Percentiles rank a stretch among this genome's conserved stretches.
These are phyloP conservation scores for Colletotrichum endophyticum DNA, from an alignment of 2,329 filamentous ascomycete species.

Conservation along the genomic window DNA sequence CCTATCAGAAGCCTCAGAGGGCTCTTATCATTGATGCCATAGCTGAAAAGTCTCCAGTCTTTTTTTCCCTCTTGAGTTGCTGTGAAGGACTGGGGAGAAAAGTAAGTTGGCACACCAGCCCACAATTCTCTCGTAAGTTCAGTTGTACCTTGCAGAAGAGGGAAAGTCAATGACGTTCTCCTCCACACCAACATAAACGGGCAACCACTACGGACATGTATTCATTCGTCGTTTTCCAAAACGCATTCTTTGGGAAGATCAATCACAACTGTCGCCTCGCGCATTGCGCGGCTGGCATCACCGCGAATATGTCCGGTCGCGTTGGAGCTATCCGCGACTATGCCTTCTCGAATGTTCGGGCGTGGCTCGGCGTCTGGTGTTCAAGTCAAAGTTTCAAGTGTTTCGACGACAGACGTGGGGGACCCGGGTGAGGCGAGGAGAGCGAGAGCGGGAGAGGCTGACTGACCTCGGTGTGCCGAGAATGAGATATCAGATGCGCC, in stretches of 20 bases:
- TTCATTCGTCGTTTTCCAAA: background rate
- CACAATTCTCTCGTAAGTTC: background rate
- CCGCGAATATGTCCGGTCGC: background rate
- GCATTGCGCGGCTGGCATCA: background rate
- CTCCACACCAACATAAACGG: background rate
- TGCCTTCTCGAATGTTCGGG: background rate
- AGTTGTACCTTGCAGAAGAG: background rate
- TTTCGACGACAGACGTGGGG: conserved; percentile 12
- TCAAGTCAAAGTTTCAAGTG: background rate
- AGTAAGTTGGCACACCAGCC: background rate
- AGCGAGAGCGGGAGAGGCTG: background rate
- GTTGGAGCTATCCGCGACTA: background rate
- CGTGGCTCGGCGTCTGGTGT: background rate
- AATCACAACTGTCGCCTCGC: background rate
- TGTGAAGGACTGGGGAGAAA: background rate
- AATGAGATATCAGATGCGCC: background rate
- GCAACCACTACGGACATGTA: background rate
- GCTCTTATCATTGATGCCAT: background rate
- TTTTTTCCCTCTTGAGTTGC: background rate
- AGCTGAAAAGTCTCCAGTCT: background rate
- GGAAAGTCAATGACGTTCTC: background rate
- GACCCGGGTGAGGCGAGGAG: background rate
- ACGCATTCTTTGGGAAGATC: background rate
- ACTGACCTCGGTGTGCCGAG: background rate
- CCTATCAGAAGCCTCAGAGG: background rate